These are phyloP conservation scores for Yarrowia porcina DNA, from an alignment of 805 yeast species.

Conservation along the genomic window DNA sequence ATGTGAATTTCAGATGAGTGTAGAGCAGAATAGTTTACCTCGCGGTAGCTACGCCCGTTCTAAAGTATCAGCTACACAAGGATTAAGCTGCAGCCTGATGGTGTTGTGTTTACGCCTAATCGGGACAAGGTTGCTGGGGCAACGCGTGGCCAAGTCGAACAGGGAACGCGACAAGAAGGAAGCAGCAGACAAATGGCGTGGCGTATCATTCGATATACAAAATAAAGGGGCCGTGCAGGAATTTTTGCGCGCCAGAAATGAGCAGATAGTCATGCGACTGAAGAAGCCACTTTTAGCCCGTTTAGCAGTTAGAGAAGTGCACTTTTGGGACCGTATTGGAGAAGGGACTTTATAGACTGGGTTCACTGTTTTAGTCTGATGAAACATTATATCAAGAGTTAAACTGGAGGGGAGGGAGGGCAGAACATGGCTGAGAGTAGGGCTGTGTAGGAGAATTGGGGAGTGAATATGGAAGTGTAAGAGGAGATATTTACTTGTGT, in stretches of 20 bases:
- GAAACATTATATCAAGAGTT: background rate
- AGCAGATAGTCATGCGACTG: no score
- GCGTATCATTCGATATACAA: background rate
- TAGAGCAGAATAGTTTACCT: background rate
- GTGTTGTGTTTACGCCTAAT: conserved; percentile 16
- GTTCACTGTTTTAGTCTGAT: background rate
- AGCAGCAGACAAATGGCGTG: background rate
- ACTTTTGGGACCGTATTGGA: background rate
- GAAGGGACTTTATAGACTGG: no score
- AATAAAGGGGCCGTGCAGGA: background rate
- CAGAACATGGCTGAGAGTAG: no score
- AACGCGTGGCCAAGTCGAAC: background rate
- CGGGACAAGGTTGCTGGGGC: conserved; percentile 15
- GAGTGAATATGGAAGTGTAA: no score
- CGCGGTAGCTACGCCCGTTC: background rate
- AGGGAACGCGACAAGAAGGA: background rate
- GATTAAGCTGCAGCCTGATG: background rate
- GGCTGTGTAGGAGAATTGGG: no score
- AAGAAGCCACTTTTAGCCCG: background rate
- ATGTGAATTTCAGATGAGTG: background rate
- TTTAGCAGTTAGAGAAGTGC: no score
- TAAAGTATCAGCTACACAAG: background rate
- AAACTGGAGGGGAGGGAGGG: background rate
- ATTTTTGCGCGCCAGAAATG: no score
- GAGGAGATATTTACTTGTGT: no score